Base-by-base conservation (phyloP, 352 stramenopile species). In the Phytopythium mirpurense region DNA sequence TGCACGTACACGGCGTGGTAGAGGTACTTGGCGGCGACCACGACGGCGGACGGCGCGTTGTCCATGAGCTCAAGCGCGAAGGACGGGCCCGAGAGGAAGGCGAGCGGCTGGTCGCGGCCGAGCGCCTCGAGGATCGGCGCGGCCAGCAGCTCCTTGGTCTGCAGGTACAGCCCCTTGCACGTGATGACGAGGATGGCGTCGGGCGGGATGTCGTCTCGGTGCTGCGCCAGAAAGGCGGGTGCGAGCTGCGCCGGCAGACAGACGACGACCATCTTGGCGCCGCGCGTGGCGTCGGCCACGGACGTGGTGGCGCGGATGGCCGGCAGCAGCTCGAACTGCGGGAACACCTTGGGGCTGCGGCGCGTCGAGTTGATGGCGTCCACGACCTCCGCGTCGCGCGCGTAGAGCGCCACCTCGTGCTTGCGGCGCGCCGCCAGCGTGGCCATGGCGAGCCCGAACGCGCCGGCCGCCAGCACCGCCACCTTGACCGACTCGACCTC, bases 41-140 rank as follows among this genome's bases (percentile, higher is more conserved):
- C 76, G 6, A 99, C 95, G 6, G 94, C 96, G 3, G 96, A 98
- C 10, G 96, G 94, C 60, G 91, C 75, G 37, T 96, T 94, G 56
- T 95, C 76, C 72, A 98, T 90, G 60, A 99, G 97, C 65, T 99
- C 97, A 21, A 96, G 73, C 6, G 97, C 96, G 71, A 99, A 99
- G 46, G 90, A 98, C 24, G 97, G 96, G 2, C 68, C 97, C 0
- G 88, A 97, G 26, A 98, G 62, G 59, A 97, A 98, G n/a, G 90
- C 90, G 51, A 98, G 91, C n/a, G 86, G 91, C 61, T 98, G 87
- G 45, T 98, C 66, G 68, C 88, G 74, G 9, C 88, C 92, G 35
- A 98, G 76, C 23, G 80, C 82, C 29, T 95, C 86, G 29, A 96
- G 74, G 48, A 99, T 93, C 54, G 98, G 94, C 51, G 98, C 83